phyloP scores from a whole-genome alignment of 805 yeast genomes.

The Hanseniaspora taiwanica region DNA sequence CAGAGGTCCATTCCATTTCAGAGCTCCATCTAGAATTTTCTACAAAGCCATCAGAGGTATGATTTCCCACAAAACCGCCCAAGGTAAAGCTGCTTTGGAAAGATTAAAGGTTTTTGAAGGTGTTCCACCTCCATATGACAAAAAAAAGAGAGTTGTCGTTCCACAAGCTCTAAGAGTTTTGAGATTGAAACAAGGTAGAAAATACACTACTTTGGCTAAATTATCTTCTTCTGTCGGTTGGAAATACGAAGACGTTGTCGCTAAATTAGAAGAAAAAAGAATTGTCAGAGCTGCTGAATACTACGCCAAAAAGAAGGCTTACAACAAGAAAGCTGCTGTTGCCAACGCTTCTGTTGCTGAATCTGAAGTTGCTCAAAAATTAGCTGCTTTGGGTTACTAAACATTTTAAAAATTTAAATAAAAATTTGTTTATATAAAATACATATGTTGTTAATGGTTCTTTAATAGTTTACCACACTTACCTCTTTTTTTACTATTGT shows the following conservation, averaged over 20 bases:
- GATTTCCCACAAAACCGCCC: constrained; percentile 99
- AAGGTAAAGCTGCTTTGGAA: constrained; percentile 99
- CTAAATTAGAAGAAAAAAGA: constrained; percentile 97
- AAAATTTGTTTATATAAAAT: no score
- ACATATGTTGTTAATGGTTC: no score
- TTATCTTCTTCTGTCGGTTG: constrained; percentile 96
- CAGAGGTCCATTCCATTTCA: constrained; percentile 99
- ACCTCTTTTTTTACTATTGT: no score
- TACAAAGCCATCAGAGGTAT: constrained; percentile 99
- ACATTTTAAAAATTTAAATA: constrained; percentile 15
- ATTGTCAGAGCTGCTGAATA: constrained; percentile 97
- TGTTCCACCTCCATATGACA: constrained; percentile 99
- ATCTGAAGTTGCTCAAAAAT: constrained; percentile 82
- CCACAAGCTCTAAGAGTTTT: constrained; percentile 99
- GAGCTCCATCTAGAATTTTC: constrained; percentile 99
- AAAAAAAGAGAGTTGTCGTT: constrained; percentile 98
- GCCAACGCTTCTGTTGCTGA: constrained; percentile 82
- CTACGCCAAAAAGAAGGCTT: constrained; percentile 97
- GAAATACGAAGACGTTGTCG: constrained; percentile 98
- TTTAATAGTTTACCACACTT: no score
- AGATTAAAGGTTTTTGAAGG: constrained; percentile 99
- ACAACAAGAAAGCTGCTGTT: constrained; percentile 78
- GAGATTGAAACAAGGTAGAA: constrained; percentile 99
- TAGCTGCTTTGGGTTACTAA: constrained; percentile 97
- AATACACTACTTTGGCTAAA: constrained; percentile 97